Base-by-base conservation (phyloP, 192 early-diverging fungal genomes). In the Borealophlyctis nickersoniae region DNA sequence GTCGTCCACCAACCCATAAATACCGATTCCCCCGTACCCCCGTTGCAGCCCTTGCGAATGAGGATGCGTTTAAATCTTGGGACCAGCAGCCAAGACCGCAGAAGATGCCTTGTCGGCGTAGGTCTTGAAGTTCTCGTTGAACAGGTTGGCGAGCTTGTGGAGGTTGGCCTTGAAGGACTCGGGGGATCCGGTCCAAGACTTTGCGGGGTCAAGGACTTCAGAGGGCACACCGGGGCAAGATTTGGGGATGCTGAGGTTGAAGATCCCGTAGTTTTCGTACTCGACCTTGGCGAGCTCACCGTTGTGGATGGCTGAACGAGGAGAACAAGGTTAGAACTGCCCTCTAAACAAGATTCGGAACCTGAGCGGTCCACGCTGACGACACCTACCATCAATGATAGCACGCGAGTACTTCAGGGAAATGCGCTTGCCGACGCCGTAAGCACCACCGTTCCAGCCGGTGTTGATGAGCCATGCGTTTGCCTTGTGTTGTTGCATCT, bases 331-430 rank as follows among this genome's bases (percentile, higher is more conserved):
- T n/a, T n/a, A n/a, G n/a, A n/a, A n/a, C n/a, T n/a, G n/a, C n/a
- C n/a, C n/a, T n/a, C n/a, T n/a, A n/a, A n/a, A n/a, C n/a, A n/a
- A n/a, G n/a, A n/a, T n/a, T n/a, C n/a, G n/a, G n/a, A n/a, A n/a
- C n/a, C n/a, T n/a, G n/a, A n/a, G n/a, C n/a, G n/a, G n/a, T n/a
- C n/a, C n/a, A n/a, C 19, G 39, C 7, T 45, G 39, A 45, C 19
- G 39, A 45, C 39, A 19, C 19, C 39, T 45, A 45, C 39, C 39
- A 74, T 98, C 94, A 62, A 98, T 91, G 71, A 98, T 95, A 64
- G 93, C 93, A 62, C 96, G 91, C 58, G 93, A 91, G 85, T 98
- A 95, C 86, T 93, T 95, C 63, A 98, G 88, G 33, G 92, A 80
- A 65, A 94, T 93, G 33, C 96, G 90, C 82, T 93, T 88, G 54